Evolutionary conservation across 441 rosid genomes (phyloP).

Genomic region (Erodium moschatum): DNA sequence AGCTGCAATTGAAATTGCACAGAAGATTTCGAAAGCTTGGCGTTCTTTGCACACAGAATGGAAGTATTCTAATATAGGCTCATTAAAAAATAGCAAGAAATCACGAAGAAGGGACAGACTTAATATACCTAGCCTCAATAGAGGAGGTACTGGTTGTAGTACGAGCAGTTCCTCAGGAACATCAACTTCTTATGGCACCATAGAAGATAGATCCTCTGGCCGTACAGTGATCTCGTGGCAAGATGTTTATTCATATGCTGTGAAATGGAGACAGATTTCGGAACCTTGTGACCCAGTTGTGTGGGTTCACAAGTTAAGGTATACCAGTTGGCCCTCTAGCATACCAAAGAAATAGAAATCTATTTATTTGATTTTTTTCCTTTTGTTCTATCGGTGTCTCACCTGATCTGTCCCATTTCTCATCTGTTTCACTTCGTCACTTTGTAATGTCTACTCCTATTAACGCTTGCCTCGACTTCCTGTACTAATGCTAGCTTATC

Average conservation of each 20-base stretch:
- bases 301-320: conserved; percentile 94
- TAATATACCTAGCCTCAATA: conserved; percentile 72
- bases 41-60: conserved; percentile 67
- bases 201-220: conserved; percentile 61
- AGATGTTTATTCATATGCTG: conserved; percentile 76
- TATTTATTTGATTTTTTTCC: neutral
- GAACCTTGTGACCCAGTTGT: conserved; percentile 99
- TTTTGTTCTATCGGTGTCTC: neutral
- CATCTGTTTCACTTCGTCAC: neutral
- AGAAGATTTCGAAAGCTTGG: conserved; percentile 89
- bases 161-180: conserved; percentile 69
- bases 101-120: conserved; percentile 59
- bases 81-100: conserved; percentile 56
- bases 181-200: conserved; percentile 48
- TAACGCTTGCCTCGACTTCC: neutral
- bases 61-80: conserved; percentile 54
- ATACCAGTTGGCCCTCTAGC: conserved; percentile 8
- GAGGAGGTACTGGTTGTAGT: conserved; percentile 97
- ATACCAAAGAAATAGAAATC: neutral
- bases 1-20: conserved; percentile 90
- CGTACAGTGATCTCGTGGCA: conserved; percentile 71
- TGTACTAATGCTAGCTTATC: conserved; percentile 11
- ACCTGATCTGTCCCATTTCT: neutral
- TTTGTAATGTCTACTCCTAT: neutral
- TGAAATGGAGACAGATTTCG: conserved; percentile 97